phyloP scores from a whole-genome alignment of 2,329 filamentous ascomycete genomes.

The Rhinocladiella similis region DNA sequence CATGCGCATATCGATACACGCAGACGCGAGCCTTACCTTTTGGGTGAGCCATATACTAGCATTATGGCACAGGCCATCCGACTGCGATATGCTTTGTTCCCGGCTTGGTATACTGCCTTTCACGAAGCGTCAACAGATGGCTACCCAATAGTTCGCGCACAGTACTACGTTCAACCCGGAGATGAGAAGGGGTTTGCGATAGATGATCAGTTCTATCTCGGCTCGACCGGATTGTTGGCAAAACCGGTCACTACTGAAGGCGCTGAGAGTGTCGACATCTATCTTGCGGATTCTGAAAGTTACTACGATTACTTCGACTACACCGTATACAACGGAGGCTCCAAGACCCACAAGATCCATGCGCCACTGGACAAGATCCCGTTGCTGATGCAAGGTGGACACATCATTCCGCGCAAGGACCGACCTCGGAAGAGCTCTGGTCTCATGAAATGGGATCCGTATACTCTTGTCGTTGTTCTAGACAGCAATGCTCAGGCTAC shows the following conservation, averaged over 20 bases:
- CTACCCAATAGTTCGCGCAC: slow-evolving; percentile 83
- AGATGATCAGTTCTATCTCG: slow-evolving; percentile 92
- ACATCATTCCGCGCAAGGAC: slow-evolving; percentile 89
- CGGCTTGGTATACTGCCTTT: slow-evolving; percentile 96
- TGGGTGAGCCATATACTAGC: slow-evolving; percentile 77
- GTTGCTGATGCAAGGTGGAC: slow-evolving; percentile 86
- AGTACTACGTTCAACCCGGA: slow-evolving; percentile 86
- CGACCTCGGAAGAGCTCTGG: slow-evolving; percentile 79
- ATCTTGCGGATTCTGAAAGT: slow-evolving; percentile 81
- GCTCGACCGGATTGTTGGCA: slow-evolving; percentile 81
- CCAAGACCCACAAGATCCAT: slow-evolving; percentile 67
- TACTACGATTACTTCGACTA: slow-evolving; percentile 98
- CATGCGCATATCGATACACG: slow-evolving; percentile 97
- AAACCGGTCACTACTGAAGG: slow-evolving; percentile 86
- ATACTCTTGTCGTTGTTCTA: slow-evolving; percentile 81
- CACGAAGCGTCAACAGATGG: slow-evolving; percentile 81
- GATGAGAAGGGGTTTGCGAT: slow-evolving; percentile 85
- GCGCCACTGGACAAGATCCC: slow-evolving; percentile 86
- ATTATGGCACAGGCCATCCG: slow-evolving; percentile 88
- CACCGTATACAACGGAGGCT: slow-evolving; percentile 69
- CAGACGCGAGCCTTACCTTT: slow-evolving; percentile 87
- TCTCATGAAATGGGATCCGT: slow-evolving; percentile 92
- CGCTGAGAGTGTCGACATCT: slow-evolving; percentile 71
- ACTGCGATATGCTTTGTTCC: slow-evolving; percentile 83
- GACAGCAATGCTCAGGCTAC: slow-evolving; percentile 69